Evolutionary conservation across 1,284 basidiomycete genomes (phyloP).

Genomic region (Ganoderma meredithae): DNA sequence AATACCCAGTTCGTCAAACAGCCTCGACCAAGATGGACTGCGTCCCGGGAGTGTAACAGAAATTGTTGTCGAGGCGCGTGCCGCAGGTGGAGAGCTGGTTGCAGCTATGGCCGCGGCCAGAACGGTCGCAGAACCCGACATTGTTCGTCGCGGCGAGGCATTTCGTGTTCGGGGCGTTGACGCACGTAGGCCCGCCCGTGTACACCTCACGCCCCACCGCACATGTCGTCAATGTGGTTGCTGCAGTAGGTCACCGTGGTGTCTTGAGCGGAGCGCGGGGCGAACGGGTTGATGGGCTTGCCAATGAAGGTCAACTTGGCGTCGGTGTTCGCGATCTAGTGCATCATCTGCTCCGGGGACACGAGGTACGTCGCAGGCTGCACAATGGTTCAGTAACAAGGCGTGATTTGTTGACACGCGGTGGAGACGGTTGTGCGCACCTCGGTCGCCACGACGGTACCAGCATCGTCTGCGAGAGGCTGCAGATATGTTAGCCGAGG

Average conservation of each 20-base stretch:
- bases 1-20: not conserved
- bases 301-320: slow-evolving; percentile 20
- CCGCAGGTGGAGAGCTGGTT: slow-evolving; percentile 15
- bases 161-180: slow-evolving; percentile 8
- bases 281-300: slow-evolving; percentile 6
- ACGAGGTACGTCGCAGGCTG: not conserved
- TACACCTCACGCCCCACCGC: slow-evolving; percentile 12
- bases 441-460: no score
- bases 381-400: no score
- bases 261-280: not conserved
- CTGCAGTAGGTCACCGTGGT: slow-evolving; percentile 13
- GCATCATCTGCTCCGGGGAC: slow-evolving; percentile 6
- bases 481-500: no score
- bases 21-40: not conserved
- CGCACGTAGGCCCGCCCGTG: slow-evolving; percentile 11
- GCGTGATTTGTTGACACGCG: no score
- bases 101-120: slow-evolving; percentile 7
- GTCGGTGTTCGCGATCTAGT: slow-evolving; percentile 18
- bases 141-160: slow-evolving; percentile 7
- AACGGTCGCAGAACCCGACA: slow-evolving; percentile 15
- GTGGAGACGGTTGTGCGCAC: no score
- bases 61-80: slow-evolving; percentile 13
- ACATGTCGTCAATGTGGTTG: not conserved
- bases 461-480: no score
- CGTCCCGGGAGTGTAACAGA: slow-evolving; percentile 18